phyloP scores from a whole-genome alignment of 768 basidiomycete genomes.

The Amanita pallidorosea region DNA sequence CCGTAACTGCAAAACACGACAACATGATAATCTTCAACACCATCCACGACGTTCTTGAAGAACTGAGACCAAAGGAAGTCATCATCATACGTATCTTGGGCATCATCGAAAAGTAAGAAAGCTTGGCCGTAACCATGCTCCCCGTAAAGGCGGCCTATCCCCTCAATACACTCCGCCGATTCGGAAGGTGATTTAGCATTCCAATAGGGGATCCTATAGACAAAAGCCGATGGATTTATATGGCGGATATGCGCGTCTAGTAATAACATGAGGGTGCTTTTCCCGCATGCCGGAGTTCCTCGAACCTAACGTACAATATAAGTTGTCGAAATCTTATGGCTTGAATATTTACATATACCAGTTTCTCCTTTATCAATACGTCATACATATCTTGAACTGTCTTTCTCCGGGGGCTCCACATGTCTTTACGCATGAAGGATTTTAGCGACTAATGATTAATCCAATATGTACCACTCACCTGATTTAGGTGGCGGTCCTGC shows the following conservation, averaged over 20 bases:
- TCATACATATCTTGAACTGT: not conserved
- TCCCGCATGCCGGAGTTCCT: not conserved
- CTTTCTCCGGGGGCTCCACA: not conserved
- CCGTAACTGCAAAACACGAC: constrained; percentile 1
- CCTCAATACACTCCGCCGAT: not conserved
- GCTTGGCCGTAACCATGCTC: not conserved
- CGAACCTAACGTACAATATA: not conserved
- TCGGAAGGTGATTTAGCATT: not conserved
- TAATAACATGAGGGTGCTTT: not conserved
- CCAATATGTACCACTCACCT: too few relatives aligned
- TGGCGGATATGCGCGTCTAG: not conserved
- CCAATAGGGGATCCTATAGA: not conserved
- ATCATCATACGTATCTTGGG: not conserved
- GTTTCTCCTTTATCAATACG: not conserved
- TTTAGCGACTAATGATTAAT: too few relatives aligned
- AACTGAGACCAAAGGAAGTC: not conserved
- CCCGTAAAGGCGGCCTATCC: not conserved
- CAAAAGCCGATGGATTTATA: not conserved
- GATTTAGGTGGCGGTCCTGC: too few relatives aligned
- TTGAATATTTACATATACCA: not conserved
- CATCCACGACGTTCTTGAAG: not conserved
- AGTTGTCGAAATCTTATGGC: not conserved
- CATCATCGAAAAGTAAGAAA: constrained; percentile 2
- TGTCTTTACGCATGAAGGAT: too few relatives aligned
- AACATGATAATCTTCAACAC: not conserved